Base-by-base conservation (phyloP, 768 basidiomycete genomes). In the Mycena galericulata region DNA sequence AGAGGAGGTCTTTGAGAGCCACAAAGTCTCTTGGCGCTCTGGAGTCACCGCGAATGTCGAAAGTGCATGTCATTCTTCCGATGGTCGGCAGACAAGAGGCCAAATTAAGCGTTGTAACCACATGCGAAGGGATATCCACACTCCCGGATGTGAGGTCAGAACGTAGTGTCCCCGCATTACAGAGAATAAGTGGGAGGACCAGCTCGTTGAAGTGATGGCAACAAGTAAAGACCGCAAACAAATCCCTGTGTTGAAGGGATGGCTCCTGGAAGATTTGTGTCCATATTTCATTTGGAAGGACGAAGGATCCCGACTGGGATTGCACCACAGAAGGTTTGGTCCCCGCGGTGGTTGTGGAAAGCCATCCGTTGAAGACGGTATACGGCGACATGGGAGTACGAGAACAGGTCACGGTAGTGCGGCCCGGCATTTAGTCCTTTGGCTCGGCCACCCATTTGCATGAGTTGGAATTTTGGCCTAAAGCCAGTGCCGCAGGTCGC, bases 391-490 rank as follows among this genome's bases (percentile, higher is more conserved):
- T 59, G 30, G 41, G 2, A 18, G 15, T 27, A 40, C 20, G 51
- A 12, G 7, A 10, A 15, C n/a, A n/a, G n/a, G n/a, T n/a, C n/a
- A n/a, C n/a, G n/a, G n/a, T n/a, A n/a, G n/a, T n/a, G n/a, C 36
- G 49, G 47, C 26, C 47, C 60, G 49, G 34, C 30, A 30, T 32
- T 43, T 55, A 24, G 24, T n/a, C 32, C 18, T 1, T 18, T 32
- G 4, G 22, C 30, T 34, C 14, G 50, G 14, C 20, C 32, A 45
- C 17, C 43, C 24, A 22, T n/a, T n/a, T n/a, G 1, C 51, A 66
- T 70, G 69, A 70, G 69, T 40, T 72, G 70, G 70, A 72, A 72
- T 38, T 72, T 61, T n/a, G 53, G 57, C 17, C 55, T 72, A n/a
- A 72, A 72, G 53, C 70, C 70, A 49, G 59, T 66, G 9, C 66